Base-by-base conservation (phyloP, 768 basidiomycete genomes). In the Hericium coralloides region DNA sequence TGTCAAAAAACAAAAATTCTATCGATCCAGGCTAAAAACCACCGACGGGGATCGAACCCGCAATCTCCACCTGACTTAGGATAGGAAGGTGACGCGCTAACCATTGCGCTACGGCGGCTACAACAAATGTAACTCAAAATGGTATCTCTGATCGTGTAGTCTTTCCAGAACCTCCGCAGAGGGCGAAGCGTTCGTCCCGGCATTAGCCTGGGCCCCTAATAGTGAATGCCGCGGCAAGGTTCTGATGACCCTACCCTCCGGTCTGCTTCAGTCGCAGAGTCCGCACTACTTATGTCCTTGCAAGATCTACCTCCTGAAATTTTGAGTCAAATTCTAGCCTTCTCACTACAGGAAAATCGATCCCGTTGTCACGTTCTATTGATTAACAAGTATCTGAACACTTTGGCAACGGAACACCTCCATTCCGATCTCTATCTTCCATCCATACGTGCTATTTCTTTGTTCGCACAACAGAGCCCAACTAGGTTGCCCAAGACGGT, bases 81-180 rank as follows among this genome's bases (percentile, higher is more conserved):
- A 43, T 68, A 68, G 67, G 67, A 68, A 68, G 66, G 67, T 66
- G 67, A 68, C 66, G 67, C 67, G 66, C 67, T 68, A 66, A 43
- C 67, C 67, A 64, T 68, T 68, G 67, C 66, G 67, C 67, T 65
- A 68, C 66, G 65, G 65, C 66, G 67, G 67, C 67, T 59, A 31
- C 10, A 26, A n/a, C n/a, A n/a, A n/a, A n/a, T n/a, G n/a, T n/a
- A n/a, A n/a, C n/a, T n/a, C n/a, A n/a, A n/a, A n/a, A n/a, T n/a
- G n/a, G n/a, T n/a, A n/a, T n/a, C n/a, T n/a, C n/a, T n/a, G n/a
- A n/a, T n/a, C n/a, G n/a, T n/a, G n/a, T n/a, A n/a, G n/a, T n/a
- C n/a, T n/a, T n/a, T n/a, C n/a, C n/a, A n/a, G n/a, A n/a, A n/a
- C n/a, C n/a, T n/a, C n/a, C n/a, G n/a, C n/a, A n/a, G n/a, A 31